phyloP scores from a whole-genome alignment of 148 eudicot species.

The Dysphania ambrosioides region DNA sequence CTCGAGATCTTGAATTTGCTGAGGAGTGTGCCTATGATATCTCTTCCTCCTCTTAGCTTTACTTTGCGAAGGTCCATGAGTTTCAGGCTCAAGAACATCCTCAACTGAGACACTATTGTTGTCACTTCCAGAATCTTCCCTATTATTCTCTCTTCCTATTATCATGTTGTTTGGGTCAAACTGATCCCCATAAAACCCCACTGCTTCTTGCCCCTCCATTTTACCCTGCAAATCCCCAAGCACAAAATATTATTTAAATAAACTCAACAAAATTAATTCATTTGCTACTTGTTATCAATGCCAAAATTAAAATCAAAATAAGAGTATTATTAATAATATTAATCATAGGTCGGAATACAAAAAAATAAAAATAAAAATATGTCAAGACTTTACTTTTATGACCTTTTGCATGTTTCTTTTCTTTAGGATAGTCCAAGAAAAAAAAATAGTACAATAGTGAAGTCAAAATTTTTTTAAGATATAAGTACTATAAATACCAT shows the following conservation, averaged over 20 bases:
- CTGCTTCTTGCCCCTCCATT: constrained; percentile 55
- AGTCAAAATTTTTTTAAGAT: background rate
- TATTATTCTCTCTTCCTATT: constrained; percentile 25
- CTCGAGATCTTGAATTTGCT: constrained; percentile 84
- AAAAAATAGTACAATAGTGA: background rate
- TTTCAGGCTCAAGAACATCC: constrained; percentile 32
- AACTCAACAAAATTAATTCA: background rate
- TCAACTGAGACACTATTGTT: constrained; percentile 43
- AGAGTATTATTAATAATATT: no score
- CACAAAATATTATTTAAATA: background rate
- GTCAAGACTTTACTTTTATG: background rate
- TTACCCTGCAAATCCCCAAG: constrained; percentile 25
- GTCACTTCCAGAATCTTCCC: constrained; percentile 56
- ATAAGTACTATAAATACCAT: constrained; percentile 7
- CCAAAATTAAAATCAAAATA: background rate
- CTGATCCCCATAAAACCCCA: constrained; percentile 40
- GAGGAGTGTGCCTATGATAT: constrained; percentile 71
- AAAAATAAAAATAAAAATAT: background rate
- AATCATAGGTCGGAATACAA: background rate
- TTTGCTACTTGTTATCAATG: background rate
- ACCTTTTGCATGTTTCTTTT: background rate
- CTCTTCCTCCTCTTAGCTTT: constrained; percentile 41
- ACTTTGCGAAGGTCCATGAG: constrained; percentile 21
- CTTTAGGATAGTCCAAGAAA: background rate
- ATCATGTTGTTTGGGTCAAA: constrained; percentile 30